Conservation (phyloP, 2,329 filamentous ascomycete species). For the Botrytis squamosa region DNA sequence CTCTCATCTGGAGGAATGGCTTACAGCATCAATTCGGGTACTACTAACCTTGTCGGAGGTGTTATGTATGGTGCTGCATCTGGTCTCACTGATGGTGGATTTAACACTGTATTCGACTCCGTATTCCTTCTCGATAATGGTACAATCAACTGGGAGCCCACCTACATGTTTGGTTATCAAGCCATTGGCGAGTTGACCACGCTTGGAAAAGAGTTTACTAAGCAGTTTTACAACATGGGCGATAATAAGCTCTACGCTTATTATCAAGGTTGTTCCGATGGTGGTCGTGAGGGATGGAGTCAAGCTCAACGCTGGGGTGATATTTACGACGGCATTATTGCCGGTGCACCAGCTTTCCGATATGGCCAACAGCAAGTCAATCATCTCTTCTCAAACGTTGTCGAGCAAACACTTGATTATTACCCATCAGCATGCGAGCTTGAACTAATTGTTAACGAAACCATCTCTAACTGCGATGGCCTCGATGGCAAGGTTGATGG, state of each 20-base stretch:
- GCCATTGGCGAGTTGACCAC: constrained; percentile 41
- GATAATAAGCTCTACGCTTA: constrained; percentile 26
- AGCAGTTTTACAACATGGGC: constrained; percentile 43
- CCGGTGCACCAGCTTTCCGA: constrained; percentile 49
- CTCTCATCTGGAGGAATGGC: too few relatives aligned
- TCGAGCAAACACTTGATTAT: constrained; percentile 45
- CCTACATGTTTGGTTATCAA: constrained; percentile 44
- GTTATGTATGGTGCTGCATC: constrained; percentile 45
- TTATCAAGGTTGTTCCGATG: constrained; percentile 46
- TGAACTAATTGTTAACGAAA: constrained; percentile 52
- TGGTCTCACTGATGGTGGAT: constrained; percentile 51
- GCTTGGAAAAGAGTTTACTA: constrained; percentile 46
- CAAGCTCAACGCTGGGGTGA: constrained; percentile 44
- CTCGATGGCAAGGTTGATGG: constrained; percentile 56
- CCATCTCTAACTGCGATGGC: constrained; percentile 53
- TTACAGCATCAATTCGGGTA: too few relatives aligned
- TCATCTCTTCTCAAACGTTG: constrained; percentile 42
- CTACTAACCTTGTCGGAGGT: too few relatives aligned
- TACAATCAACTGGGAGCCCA: constrained; percentile 40
- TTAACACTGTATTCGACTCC: constrained; percentile 43
- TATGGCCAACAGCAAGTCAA: constrained; percentile 47
- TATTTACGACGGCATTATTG: constrained; percentile 47
- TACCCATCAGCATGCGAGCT: constrained; percentile 47
- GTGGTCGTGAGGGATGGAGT: constrained; percentile 51
- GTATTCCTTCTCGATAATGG: constrained; percentile 43